These are phyloP conservation scores for Myxozyma sirexii DNA, from an alignment of 805 yeast genomes.

Conservation along the genomic window DNA sequence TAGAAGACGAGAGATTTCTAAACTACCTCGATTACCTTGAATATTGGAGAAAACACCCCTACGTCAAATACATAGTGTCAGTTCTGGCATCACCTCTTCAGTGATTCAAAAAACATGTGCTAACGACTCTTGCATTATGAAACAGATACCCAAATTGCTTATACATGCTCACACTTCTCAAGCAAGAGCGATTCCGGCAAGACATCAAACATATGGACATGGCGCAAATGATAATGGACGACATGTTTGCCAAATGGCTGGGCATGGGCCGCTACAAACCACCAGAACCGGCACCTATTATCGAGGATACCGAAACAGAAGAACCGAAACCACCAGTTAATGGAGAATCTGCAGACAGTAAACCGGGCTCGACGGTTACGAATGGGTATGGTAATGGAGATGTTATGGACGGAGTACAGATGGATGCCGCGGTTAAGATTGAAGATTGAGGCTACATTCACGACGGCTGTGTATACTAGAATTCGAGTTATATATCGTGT, in stretches of 20 bases:
- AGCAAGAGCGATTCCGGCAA: conserved; percentile 45
- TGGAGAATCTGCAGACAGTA: neutral
- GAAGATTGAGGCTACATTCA: too few relatives aligned
- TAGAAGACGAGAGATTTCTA: conserved; percentile 71
- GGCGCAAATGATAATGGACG: conserved; percentile 49
- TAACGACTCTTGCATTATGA: neutral
- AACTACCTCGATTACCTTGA: conserved; percentile 77
- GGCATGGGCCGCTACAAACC: conserved; percentile 24
- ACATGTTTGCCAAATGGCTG: conserved; percentile 47
- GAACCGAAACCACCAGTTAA: neutral
- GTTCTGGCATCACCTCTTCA: neutral
- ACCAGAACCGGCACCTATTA: neutral
- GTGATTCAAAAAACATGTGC: neutral
- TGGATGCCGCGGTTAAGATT: neutral
- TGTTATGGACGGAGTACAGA: conserved; percentile 1
- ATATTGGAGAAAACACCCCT: conserved; percentile 79
- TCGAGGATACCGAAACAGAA: neutral
- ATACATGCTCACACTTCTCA: conserved; percentile 67
- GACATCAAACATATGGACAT: conserved; percentile 48
- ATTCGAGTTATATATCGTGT: neutral
- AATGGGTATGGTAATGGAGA: conserved; percentile 5
- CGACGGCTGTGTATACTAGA: too few relatives aligned
- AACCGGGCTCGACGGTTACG: neutral
- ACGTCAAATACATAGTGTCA: conserved; percentile 65
- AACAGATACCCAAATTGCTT: conserved; percentile 80